Base-by-base conservation (phyloP, 768 basidiomycete species). In the Leucocoprinus birnbaumii region DNA sequence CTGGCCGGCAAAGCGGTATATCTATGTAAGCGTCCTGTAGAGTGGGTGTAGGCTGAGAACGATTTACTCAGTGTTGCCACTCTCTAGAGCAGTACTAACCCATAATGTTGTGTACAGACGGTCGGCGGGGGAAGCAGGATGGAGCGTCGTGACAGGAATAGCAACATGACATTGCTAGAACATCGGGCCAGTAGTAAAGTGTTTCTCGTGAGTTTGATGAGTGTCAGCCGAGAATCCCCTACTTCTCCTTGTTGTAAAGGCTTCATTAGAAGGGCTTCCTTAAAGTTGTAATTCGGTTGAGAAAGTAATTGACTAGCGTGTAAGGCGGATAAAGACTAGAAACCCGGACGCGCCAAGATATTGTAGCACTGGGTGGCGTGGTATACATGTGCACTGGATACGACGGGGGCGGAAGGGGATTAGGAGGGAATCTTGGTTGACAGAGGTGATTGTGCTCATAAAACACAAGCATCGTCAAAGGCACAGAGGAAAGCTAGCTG, bases 101-200 rank as follows among this genome's bases (percentile, higher is more conserved):
- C 41, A 42, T n/a, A 25, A 22, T n/a, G 43, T 22, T 25, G 21
- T 45, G 25, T 21, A 22, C 11, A 31, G 11, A 31, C 31, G 11
- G 11, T 31, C 31, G 31, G 31, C 49, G 35, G 49, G 48, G 35
- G 35, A 14, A 11, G 34, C 16, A 13, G 35, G 18, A 16, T 31
- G 21, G 48, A 31, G 11, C 11, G 31, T 11, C 11, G 31, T 51
- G 50, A 51, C 24, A 51, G 25, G 41, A 42, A 40, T 51, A 42
- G 41, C 40, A 26, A 42, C 5, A 10, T 51, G 50, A 42, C 50
- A 31, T 51, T 42, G 50, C 50, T 51, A 16, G 50, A 42, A 51
- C 50, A 42, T 51, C 50, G 50, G 50, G 27, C 22, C 10, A 18
- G 6, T 3, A 25, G 40, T 47, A 31, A 8, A 25, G 9, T 26